Conservation (phyloP, 2,329 filamentous ascomycete genomes). For the Stagonosporopsis chrysanthemi region DNA sequence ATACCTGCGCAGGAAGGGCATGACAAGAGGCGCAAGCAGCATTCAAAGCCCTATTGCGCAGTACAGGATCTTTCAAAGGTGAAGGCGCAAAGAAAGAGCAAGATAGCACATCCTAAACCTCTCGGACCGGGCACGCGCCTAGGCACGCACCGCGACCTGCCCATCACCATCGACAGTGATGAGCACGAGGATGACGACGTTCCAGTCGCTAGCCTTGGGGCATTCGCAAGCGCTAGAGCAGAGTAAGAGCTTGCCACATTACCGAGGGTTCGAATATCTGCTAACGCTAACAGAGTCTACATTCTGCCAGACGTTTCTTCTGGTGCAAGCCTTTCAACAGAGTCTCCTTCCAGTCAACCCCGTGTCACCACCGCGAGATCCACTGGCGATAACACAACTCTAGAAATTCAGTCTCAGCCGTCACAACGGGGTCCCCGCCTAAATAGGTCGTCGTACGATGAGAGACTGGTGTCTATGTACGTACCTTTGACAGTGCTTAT, state of each 20-base stretch:
- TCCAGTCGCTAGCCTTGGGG: neutral
- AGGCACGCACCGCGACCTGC: conserved; percentile 5
- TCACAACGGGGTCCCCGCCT: too few species aligned
- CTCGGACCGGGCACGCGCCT: neutral
- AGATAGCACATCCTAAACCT: neutral
- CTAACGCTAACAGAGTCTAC: neutral
- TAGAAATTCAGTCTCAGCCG: neutral
- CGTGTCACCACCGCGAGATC: neutral
- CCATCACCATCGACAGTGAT: conserved; percentile 25
- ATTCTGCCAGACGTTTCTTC: neutral
- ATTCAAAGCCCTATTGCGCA: neutral
- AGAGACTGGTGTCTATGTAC: neutral
- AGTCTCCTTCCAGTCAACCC: too few species aligned
- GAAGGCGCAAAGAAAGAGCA: neutral
- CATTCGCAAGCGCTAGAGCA: too few species aligned
- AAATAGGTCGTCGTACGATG: neutral
- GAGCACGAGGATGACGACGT: neutral
- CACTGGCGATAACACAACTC: neutral
- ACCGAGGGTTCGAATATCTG: neutral
- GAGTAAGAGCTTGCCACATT: neutral
- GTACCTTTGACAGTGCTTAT: neutral
- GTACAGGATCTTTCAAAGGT: too few species aligned
- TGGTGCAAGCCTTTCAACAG: too few species aligned
- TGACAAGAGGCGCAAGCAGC: neutral
- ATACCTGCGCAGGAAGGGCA: conserved; percentile 2